Evolutionary conservation across 2,329 filamentous ascomycete genomes (phyloP).

Genomic region (Periconia sp.): DNA sequence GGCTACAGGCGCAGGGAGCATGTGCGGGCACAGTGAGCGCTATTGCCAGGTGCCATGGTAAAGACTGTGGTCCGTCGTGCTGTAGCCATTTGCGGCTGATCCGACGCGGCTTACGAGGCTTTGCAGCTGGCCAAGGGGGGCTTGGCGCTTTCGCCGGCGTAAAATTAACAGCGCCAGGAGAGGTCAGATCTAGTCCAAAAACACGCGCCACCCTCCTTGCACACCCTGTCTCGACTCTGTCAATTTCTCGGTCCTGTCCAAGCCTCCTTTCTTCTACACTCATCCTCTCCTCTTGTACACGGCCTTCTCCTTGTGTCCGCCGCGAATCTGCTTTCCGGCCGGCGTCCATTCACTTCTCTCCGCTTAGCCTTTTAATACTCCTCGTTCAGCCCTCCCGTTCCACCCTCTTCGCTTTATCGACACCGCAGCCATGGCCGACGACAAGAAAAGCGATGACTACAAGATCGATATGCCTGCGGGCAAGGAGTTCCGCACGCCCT

Average conservation of each 20-base stretch:
- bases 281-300: slow-evolving; percentile 23
- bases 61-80: not conserved
- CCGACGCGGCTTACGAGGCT: slow-evolving; percentile 25
- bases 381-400: slow-evolving; percentile 6
- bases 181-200: slow-evolving; percentile 25
- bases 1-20: not conserved
- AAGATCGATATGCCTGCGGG: slow-evolving; percentile 67
- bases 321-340: slow-evolving; percentile 19
- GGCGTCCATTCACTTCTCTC: slow-evolving; percentile 15
- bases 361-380: slow-evolving; percentile 4
- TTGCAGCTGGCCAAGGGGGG: slow-evolving; percentile 20
- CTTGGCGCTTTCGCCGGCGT: slow-evolving; percentile 31
- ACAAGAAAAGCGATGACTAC: slow-evolving; percentile 84
- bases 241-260: slow-evolving; percentile 6
- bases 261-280: slow-evolving; percentile 14
- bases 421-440: slow-evolving; percentile 73
- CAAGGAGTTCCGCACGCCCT: slow-evolving; percentile 47
- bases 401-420: slow-evolving; percentile 9
- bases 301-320: slow-evolving; percentile 6
- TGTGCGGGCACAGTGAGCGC: not conserved
- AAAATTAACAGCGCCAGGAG: slow-evolving; percentile 40
- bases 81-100: slow-evolving; percentile 4
- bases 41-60: not conserved
- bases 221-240: too few species aligned
- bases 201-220: slow-evolving; percentile 36